Base-by-base conservation (phyloP, 257 asterid species). In the Forsythia viridissima region DNA sequence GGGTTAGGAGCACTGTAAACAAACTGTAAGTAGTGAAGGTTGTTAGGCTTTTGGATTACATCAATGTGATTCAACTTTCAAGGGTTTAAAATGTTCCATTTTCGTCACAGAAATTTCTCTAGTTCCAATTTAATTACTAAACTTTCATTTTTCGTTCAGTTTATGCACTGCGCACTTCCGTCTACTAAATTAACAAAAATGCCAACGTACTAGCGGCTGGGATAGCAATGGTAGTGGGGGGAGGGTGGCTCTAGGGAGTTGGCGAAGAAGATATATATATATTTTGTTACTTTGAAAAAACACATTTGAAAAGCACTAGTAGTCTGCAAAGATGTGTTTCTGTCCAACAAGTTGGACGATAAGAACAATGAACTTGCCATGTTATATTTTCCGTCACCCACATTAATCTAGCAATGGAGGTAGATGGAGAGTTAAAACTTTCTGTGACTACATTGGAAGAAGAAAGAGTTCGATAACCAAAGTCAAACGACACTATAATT, bases 1-100 rank as follows among this genome's bases (percentile, higher is more conserved):
- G 99, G 99, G 79, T 94, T 93, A 4, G 90, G 97, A 75, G 99
- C 98, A 84, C 97, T 89, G 97, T 94, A 94, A 59, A 94, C 99
- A 75, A 93, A 93, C 98, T 94, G 82, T 75, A 84, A 79, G 84
- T 75, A 77, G 85, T 71, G 86, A 80, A 84, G 73, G 71, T 75
- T 73, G 84, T 86, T 76, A 89, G 94, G 43, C 57, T 48, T 77
- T 59, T 12, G 79, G 71, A 73, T 18, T 51, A 12, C 11, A 24
- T 44, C 77, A 30, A 20, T 67, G 39, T 12, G 70, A 42, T 67
- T 72, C 46, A 11, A 55, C 30, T 55, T 55, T 55, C 65, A 55
- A 55, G 65, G 65, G 6, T 55, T 55, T 16, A 18, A 55, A 55
- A 16, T 46, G 18, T 48, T 48, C 57, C 57, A 13, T 48, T 48